Evolutionary conservation across 78 protist species (phyloP), one percentile per base, ranked within the genome.

Genomic region (Protostelium mycophagum): DNA sequence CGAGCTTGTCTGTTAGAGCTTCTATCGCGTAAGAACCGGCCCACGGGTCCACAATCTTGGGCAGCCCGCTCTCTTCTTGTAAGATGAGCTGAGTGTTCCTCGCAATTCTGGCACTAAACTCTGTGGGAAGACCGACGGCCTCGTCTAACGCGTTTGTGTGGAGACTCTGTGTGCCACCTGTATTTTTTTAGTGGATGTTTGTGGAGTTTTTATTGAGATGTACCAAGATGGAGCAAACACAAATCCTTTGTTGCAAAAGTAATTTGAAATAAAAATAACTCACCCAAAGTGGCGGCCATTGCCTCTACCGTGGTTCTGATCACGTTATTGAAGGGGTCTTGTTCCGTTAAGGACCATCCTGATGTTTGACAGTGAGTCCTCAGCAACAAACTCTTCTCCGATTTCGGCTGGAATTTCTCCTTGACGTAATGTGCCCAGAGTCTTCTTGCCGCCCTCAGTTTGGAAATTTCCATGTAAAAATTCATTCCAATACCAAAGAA

Each of bases 221-320:
- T n/a, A n/a, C n/a, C n/a, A n/a, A n/a, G n/a, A n/a, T n/a, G n/a
- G n/a, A n/a, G n/a, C n/a, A n/a, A n/a, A n/a, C n/a, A n/a, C n/a
- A n/a, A n/a, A n/a, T n/a, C n/a, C n/a, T n/a, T n/a, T n/a, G n/a
- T n/a, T n/a, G n/a, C n/a, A n/a, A n/a, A n/a, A n/a, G n/a, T n/a
- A n/a, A n/a, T n/a, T n/a, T n/a, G n/a, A n/a, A n/a, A n/a, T n/a
- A n/a, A n/a, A n/a, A n/a, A n/a, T n/a, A n/a, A n/a, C 86, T 34
- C 86, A 86, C 98, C 99, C 34, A 98, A 90, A 34, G 94, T 95
- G 1, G 99, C 99, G 0, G 99, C 98, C 98, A 99, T 97, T 0
- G 99, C 99, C 89, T 99, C 99, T 34, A 99, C 91, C 0, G 99
- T 99, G 28, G 99, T 99, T 85, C 99, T 96, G 86, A 99, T 88